These are phyloP conservation scores for Acanthamoeba quina DNA, from an alignment of 208 protist species.

Conservation along the genomic window DNA sequence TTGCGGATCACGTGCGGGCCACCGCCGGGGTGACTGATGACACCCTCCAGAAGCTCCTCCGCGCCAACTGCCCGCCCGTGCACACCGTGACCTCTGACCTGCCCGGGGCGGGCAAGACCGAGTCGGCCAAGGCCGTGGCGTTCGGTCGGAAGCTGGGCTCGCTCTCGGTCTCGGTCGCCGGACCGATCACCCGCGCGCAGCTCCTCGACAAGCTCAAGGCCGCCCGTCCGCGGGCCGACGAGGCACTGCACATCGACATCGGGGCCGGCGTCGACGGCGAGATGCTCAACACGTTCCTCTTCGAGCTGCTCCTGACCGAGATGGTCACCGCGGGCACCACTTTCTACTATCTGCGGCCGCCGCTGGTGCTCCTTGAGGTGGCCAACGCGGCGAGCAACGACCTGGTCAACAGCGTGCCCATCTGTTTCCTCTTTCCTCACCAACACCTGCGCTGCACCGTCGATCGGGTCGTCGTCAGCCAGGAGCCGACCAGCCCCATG, in stretches of 20 bases:
- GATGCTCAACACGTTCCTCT: slow-evolving; percentile 26
- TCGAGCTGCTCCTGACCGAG: slow-evolving; percentile 21
- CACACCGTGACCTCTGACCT: not conserved
- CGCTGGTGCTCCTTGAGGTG: not conserved
- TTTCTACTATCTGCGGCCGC: not conserved
- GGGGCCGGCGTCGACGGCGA: not conserved
- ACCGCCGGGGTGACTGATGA: not conserved
- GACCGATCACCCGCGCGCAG: not conserved
- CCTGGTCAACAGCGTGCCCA: not conserved
- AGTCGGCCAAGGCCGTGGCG: not conserved
- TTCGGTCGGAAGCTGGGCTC: not conserved
- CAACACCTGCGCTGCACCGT: slow-evolving; percentile 8
- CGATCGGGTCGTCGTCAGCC: slow-evolving; percentile 1
- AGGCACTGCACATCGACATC: slow-evolving; percentile 21
- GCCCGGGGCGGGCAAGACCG: not conserved
- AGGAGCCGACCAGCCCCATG: not conserved
- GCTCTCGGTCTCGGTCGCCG: not conserved
- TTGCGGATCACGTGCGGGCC: not conserved
- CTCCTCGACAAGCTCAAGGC: not conserved
- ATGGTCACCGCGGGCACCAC: slow-evolving; percentile 7
- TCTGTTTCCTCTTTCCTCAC: not conserved
- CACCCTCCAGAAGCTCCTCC: slow-evolving; percentile 5
- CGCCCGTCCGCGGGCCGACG: not conserved
- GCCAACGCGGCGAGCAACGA: slow-evolving; percentile 6
- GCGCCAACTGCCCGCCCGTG: not conserved